phyloP scores from a whole-genome alignment of 345 rosid genomes.

The Anacardium occidentale region DNA sequence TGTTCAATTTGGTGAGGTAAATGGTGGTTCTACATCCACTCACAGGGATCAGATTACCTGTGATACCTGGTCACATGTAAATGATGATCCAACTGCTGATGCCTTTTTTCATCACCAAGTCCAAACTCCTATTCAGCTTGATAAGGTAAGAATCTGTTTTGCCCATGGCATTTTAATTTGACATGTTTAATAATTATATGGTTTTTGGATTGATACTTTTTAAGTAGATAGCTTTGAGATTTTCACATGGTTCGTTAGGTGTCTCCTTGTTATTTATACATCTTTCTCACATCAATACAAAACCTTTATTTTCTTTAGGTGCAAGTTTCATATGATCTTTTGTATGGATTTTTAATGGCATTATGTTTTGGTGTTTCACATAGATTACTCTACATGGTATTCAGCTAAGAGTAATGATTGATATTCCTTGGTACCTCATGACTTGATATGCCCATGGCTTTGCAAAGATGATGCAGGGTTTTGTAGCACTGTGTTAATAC shows the following conservation, averaged over 20 bases:
- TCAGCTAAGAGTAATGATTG: background rate
- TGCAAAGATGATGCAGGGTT: background rate
- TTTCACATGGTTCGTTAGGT: background rate
- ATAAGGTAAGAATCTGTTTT: conserved; percentile 26
- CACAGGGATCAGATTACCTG: conserved; percentile 18
- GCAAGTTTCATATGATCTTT: too few species aligned
- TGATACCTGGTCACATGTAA: conserved; percentile 14
- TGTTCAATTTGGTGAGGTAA: conserved; percentile 28
- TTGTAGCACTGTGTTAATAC: background rate
- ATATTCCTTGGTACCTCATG: background rate
- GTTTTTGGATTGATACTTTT: conserved; percentile 16
- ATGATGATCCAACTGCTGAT: conserved; percentile 19
- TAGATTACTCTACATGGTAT: background rate
- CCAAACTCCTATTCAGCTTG: conserved; percentile 28
- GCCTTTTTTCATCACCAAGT: conserved; percentile 8
- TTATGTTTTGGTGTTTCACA: background rate
- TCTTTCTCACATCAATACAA: background rate
- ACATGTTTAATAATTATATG: conserved; percentile 10
- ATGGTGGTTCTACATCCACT: conserved; percentile 21
- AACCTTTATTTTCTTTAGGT: too few species aligned
- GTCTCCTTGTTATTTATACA: background rate
- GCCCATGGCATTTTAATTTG: background rate
- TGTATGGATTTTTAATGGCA: background rate
- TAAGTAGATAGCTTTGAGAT: background rate
- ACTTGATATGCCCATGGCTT: background rate